phyloP scores from a whole-genome alignment of 371 early-diverging fungal species.

The Rozella allomycis region DNA sequence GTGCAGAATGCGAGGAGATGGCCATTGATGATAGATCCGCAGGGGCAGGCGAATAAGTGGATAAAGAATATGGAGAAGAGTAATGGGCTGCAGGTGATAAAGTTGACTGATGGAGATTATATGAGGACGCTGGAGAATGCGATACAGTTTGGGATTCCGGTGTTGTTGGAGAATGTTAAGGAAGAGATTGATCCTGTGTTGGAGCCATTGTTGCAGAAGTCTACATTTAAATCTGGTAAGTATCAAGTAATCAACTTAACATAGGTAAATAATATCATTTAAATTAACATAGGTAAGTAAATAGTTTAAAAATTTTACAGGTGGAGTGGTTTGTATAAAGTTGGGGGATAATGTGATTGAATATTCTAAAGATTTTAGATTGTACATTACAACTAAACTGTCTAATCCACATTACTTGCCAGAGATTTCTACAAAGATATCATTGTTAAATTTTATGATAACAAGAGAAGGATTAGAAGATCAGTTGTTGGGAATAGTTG shows the following conservation, averaged over 20 bases:
- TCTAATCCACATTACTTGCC: slow-evolving; percentile 34
- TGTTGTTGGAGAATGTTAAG: slow-evolving; percentile 27
- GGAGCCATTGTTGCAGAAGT: slow-evolving; percentile 24
- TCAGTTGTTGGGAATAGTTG: slow-evolving; percentile 32
- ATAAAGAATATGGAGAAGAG: slow-evolving; percentile 33
- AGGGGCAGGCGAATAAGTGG: slow-evolving; percentile 34
- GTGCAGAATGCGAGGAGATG: slow-evolving; percentile 21
- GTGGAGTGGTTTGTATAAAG: slow-evolving; percentile 20
- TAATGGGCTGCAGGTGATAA: slow-evolving; percentile 22
- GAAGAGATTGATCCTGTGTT: slow-evolving; percentile 31
- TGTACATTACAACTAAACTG: slow-evolving; percentile 32
- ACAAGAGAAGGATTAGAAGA: slow-evolving; percentile 33
- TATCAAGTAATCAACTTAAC: too few relatives aligned
- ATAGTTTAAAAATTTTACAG: too few relatives aligned
- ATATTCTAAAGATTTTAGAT: slow-evolving; percentile 19
- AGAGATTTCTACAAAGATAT: slow-evolving; percentile 26
- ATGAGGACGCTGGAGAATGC: slow-evolving; percentile 28
- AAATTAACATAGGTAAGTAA: too few relatives aligned
- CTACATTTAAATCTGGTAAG: slow-evolving; percentile 33
- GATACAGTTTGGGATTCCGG: slow-evolving; percentile 29
- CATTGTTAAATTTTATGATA: slow-evolving; percentile 34
- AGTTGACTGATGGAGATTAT: slow-evolving; percentile 25
- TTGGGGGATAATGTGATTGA: slow-evolving; percentile 32
- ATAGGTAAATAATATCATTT: too few relatives aligned
- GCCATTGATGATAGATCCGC: slow-evolving; percentile 34